Percentiles rank a stretch among this genome's conserved stretches.
phyloP scores from a whole-genome alignment of 768 basidiomycete genomes.

The Lactarius evosmus region DNA sequence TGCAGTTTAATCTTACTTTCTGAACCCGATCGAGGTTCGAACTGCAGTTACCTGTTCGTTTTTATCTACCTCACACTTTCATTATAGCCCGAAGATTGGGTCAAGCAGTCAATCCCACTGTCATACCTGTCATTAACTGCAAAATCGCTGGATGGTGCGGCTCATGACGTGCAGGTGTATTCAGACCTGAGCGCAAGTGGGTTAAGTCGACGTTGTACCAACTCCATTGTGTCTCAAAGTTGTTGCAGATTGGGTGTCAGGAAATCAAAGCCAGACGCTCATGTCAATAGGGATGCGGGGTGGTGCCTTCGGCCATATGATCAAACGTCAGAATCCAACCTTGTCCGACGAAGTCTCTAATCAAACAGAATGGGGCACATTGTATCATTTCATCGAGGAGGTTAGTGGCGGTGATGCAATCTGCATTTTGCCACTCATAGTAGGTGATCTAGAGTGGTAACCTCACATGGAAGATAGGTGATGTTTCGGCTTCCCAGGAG shows the following conservation, averaged over 20 bases:
- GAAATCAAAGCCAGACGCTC: constrained; percentile 14
- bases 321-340: constrained; percentile 6
- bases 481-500: constrained; percentile 16
- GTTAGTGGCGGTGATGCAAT: constrained; percentile 10
- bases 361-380: constrained; percentile 26
- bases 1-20: constrained; percentile 39
- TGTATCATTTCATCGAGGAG: constrained; percentile 22
- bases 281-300: neutral
- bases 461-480: constrained; percentile 24
- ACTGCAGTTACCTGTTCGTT: too few relatives aligned
- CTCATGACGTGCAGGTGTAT: constrained; percentile 39
- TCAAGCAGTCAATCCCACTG: constrained; percentile 40
- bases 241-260: constrained; percentile 30
- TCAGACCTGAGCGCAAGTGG: constrained; percentile 40
- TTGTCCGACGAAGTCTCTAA: constrained; percentile 8
- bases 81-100: constrained; percentile 37
- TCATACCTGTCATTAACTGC: constrained; percentile 38
- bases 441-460: constrained; percentile 6
- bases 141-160: constrained; percentile 33
- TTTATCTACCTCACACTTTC: neutral
- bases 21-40: constrained; percentile 40
- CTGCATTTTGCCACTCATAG: neutral
- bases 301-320: constrained; percentile 20
- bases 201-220: neutral
- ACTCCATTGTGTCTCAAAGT: neutral